Conservation (phyloP, 495 filamentous ascomycete species). For the Penicillium paradoxum region DNA sequence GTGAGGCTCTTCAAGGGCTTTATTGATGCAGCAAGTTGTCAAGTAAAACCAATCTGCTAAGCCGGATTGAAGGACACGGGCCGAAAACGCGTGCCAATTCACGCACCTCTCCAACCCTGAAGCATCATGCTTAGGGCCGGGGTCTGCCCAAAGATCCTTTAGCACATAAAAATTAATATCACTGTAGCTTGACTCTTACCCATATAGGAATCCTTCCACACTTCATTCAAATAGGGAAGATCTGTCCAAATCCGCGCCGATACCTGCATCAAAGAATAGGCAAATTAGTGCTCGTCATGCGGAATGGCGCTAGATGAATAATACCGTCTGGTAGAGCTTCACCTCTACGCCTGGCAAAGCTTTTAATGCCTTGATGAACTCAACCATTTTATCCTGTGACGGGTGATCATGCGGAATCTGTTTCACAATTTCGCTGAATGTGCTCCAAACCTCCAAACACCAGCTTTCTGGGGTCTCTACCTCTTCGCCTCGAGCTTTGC, state of each 20-base stretch:
- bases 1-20: not conserved
- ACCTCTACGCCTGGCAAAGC: not conserved
- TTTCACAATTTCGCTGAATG: not conserved
- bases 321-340: not conserved
- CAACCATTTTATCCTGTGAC: constrained; percentile 2
- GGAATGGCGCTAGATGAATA: not conserved
- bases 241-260: not conserved
- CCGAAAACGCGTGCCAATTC: constrained; percentile 4
- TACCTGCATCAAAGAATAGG: not conserved
- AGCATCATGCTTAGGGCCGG: not conserved
- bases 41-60: not conserved
- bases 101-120: not conserved
- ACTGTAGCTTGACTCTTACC: not conserved
- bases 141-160: not conserved
- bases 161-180: not conserved
- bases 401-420: constrained; percentile 3
- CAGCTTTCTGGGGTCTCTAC: not conserved
- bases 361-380: not conserved
- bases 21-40: not conserved
- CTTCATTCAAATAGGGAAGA: not conserved
- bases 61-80: not conserved
- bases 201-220: not conserved
- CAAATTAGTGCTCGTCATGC: not conserved
- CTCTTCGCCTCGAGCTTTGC: not conserved
- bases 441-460: not conserved